These are phyloP conservation scores for Ogataea dorogensis DNA, from an alignment of 805 yeast genomes.

Conservation along the genomic window DNA sequence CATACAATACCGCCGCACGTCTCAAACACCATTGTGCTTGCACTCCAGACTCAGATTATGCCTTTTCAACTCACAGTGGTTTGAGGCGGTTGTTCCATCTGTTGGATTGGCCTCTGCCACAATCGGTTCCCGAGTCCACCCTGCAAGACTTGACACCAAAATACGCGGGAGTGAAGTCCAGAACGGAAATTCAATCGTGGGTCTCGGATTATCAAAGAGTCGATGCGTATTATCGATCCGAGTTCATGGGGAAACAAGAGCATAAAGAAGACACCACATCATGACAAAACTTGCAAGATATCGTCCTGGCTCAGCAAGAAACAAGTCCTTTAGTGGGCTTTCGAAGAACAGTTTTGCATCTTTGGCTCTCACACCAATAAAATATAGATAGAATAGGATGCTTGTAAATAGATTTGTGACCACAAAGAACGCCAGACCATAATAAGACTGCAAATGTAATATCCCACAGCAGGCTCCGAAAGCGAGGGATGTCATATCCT, in stretches of 20 bases:
- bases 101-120: conserved; percentile 21
- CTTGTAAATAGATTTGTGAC: conserved; percentile 36
- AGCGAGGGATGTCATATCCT: conserved; percentile 47
- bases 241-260: conserved; percentile 35
- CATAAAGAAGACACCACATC: conserved; percentile 58
- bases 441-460: conserved; percentile 46
- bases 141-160: conserved; percentile 7
- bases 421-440: conserved; percentile 47
- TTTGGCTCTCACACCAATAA: conserved; percentile 30
- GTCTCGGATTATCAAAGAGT: conserved; percentile 6
- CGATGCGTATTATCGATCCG: conserved; percentile 5
- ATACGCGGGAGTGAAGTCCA: conserved; percentile 4
- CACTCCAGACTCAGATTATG: conserved; percentile 31
- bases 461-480: conserved; percentile 58
- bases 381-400: conserved; percentile 32
- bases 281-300: conserved; percentile 52
- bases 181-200: conserved; percentile 2
- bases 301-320: conserved; percentile 43
- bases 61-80: conserved; percentile 51
- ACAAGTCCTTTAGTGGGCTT: conserved; percentile 40
- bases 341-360: conserved; percentile 39
- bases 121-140: conserved; percentile 13
- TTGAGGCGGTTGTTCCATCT: conserved; percentile 39
- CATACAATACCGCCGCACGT: conserved; percentile 13
- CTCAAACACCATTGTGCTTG: conserved; percentile 26